Base-by-base conservation (phyloP, 1,139 yeast genomes). In the Saccharomycopsis phalli region DNA sequence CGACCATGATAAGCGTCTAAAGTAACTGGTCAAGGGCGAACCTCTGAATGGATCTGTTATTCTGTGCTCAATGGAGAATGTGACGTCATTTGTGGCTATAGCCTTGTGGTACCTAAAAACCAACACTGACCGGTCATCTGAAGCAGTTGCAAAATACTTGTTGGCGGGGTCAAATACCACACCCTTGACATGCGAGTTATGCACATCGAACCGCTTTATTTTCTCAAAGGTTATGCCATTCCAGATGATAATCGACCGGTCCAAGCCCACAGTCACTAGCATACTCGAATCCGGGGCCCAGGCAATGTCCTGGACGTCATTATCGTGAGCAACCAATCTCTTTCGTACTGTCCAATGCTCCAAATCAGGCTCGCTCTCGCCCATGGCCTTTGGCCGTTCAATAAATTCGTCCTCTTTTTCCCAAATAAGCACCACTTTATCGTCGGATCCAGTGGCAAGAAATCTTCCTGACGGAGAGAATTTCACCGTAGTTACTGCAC, bases 81-180 rank as follows among this genome's bases (percentile, higher is more conserved):
- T 81, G 54, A 82, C 71, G 49, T 79, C 93, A 26, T 41, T 42
- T 3, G 40, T 35, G 66, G 76, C 51, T 2, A 84, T 77, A 20
- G 77, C 73, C 46, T 81, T 77, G 52, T 86, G 86, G 57, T 88
- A 91, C 43, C 96, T 68, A 52, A 88, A 83, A 25, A 91, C 75
- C 45, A 94, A 69, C 36, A 91, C 81, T 0, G 96, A 81, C 54
- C 97, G 68, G 59, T 91, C 99, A 59, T 91, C 98, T 1, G 95
- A 82, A 16, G 94, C 91, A 0, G 98, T 91, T 7, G 95, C 96
- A 64, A 91, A 93, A 59, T 86, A 91, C 60, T 91, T 91, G 56
- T 87, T 88, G 2, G 98, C 98, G 0, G 97, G 99, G 57, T 91
- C 99, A 58, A 91, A 91, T 1, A 91, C 91, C 10, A 91, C 83